These are phyloP conservation scores for Pouteria glomerata DNA, from an alignment of 148 eudicot species.

Conservation along the genomic window DNA sequence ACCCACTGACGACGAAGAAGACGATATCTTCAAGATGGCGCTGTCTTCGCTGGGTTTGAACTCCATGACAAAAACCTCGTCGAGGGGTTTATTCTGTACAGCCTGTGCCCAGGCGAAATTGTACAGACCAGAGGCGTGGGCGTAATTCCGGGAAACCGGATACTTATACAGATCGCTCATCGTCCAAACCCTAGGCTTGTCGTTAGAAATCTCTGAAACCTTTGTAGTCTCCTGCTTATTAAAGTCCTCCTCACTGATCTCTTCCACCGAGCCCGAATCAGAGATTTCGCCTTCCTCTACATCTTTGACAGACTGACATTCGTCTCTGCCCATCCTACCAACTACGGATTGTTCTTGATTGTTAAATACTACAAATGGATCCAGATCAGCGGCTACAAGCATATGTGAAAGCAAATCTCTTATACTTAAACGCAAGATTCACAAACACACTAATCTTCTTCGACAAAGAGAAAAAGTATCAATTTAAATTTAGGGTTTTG, in stretches of 20 bases:
- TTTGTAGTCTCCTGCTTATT: constrained; percentile 12
- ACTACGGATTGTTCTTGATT: constrained; percentile 30
- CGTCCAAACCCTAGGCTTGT: constrained; percentile 43
- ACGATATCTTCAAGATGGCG: constrained; percentile 12
- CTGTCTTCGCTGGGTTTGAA: constrained; percentile 20
- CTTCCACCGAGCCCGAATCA: constrained; percentile 46
- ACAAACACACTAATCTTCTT: background rate
- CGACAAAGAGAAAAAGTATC: background rate
- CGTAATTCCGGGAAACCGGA: constrained; percentile 45
- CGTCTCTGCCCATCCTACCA: constrained; percentile 31
- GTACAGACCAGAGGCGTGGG: constrained; percentile 58
- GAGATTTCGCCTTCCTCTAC: constrained; percentile 73
- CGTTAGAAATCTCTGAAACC: background rate
- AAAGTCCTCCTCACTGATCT: constrained; percentile 41
- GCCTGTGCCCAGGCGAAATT: constrained; percentile 97
- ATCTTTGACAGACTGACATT: constrained; percentile 28
- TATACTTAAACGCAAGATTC: background rate
- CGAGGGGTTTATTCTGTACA: constrained; percentile 84
- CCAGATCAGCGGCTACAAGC: constrained; percentile 11
- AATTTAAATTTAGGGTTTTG: constrained; percentile 14
- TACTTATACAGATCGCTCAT: constrained; percentile 76
- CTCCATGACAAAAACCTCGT: constrained; percentile 46
- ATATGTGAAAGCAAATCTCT: constrained; percentile 14
- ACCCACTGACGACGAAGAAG: constrained; percentile 1
- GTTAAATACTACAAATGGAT: constrained; percentile 14